Conservation (phyloP, 2,329 filamentous ascomycete genomes). For the Aspergillus sp. region DNA sequence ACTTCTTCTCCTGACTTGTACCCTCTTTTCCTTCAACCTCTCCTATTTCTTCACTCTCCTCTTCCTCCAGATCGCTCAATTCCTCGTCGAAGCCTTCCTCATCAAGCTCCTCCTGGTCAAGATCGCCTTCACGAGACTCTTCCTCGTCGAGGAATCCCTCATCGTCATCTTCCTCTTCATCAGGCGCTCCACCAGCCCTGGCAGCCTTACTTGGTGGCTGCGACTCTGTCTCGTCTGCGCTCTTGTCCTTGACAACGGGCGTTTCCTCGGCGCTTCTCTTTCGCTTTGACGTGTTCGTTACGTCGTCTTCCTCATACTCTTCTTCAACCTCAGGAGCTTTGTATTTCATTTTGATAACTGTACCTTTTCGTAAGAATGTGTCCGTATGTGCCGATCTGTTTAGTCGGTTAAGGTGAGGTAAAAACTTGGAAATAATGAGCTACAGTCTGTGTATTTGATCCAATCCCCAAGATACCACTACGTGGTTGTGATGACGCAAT, state of each 20-base stretch:
- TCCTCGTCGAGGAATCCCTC: conserved; percentile 4
- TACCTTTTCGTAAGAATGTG: neutral
- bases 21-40: neutral
- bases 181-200: conserved; percentile 1
- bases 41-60: conserved; percentile 1
- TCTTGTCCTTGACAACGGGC: neutral
- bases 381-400: neutral
- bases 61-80: neutral
- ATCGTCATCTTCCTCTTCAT: conserved; percentile 2
- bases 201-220: conserved; percentile 18
- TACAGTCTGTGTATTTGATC: no score
- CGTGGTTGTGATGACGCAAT: conserved; percentile 6
- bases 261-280: conserved; percentile 13
- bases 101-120: conserved; percentile 4
- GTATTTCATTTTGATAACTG: conserved; percentile 18
- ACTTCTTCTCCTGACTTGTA: neutral
- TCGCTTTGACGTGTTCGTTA: conserved; percentile 15
- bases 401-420: neutral
- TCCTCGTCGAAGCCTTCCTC: conserved; percentile 9
- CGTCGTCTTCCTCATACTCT: conserved; percentile 17
- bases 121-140: neutral
- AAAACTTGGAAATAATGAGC: neutral
- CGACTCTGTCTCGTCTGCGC: conserved; percentile 4
- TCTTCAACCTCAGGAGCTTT: conserved; percentile 21
- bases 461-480: no score